A percentile compares a stretch with the other conserved stretches of the same genome.
Conservation (phyloP, 2,329 filamentous ascomycete species). For the Fusarium multiceps region DNA sequence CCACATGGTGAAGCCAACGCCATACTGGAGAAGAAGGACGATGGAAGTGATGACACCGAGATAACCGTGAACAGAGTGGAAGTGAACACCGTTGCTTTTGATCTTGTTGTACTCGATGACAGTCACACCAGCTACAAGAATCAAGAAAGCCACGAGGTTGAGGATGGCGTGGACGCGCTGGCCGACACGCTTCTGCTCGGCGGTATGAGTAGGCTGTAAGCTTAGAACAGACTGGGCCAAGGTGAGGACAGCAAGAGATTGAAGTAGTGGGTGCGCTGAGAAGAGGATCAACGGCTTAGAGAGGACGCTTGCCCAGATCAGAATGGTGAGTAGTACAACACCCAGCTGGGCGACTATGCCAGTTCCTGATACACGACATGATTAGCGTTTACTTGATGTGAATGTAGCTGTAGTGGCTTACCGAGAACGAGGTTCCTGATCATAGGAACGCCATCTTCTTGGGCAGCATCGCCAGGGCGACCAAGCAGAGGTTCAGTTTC, state of each 20-base stretch:
- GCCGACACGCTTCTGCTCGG: slow-evolving; percentile 74
- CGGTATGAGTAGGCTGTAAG: slow-evolving; percentile 86
- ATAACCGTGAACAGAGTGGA: slow-evolving; percentile 83
- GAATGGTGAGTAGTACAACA: slow-evolving; percentile 76
- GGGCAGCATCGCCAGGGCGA: slow-evolving; percentile 76
- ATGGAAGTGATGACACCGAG: slow-evolving; percentile 82
- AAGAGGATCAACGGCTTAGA: slow-evolving; percentile 80
- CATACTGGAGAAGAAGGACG: slow-evolving; percentile 76
- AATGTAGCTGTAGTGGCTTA: slow-evolving; percentile 52
- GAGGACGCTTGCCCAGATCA: slow-evolving; percentile 84
- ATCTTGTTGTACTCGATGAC: slow-evolving; percentile 89
- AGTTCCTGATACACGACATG: slow-evolving; percentile 69
- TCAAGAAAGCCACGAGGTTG: slow-evolving; percentile 71
- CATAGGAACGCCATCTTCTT: slow-evolving; percentile 72
- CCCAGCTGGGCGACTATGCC: slow-evolving; percentile 84
- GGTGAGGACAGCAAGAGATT: slow-evolving; percentile 75
- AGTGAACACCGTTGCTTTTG: slow-evolving; percentile 73
- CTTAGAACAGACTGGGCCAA: slow-evolving; percentile 84
- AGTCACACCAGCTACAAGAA: slow-evolving; percentile 72
- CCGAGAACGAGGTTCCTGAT: slow-evolving; percentile 79
- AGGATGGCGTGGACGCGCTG: slow-evolving; percentile 74
- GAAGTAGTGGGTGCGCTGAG: slow-evolving; percentile 84
- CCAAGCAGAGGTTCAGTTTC: slow-evolving; percentile 61
- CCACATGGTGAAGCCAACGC: slow-evolving; percentile 86
- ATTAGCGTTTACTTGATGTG: slow-evolving; percentile 7